These are phyloP conservation scores for Lentinula lateritia DNA, from an alignment of 768 basidiomycete genomes.

Conservation along the genomic window DNA sequence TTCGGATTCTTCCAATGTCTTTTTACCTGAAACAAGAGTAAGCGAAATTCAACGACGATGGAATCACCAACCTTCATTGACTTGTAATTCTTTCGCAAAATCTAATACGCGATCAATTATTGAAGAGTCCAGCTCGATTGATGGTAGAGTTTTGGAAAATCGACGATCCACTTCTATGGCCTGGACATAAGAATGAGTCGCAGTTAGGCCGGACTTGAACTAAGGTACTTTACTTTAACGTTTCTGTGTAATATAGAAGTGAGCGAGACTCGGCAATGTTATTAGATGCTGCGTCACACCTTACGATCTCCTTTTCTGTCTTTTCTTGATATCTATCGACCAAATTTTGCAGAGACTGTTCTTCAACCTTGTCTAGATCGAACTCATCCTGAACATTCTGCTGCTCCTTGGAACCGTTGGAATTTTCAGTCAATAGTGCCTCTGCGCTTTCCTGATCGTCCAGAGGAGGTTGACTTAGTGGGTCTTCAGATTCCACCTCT, in stretches of 20 bases:
- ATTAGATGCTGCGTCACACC: constrained; percentile 6
- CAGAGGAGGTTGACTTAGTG: constrained; percentile 9
- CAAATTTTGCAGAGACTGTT: constrained; percentile 59
- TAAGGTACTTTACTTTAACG: constrained; percentile 50
- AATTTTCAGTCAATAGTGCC: constrained; percentile 3
- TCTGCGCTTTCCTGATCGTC: constrained; percentile 17
- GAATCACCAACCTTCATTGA: constrained; percentile 17
- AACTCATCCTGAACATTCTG: constrained; percentile 20
- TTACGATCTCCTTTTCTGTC: constrained; percentile 77
- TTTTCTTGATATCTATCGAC: constrained; percentile 85
- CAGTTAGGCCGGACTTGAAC: background rate
- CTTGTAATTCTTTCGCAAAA: constrained; percentile 34
- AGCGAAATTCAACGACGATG: background rate
- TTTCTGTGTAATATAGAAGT: constrained; percentile 24
- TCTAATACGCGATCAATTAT: constrained; percentile 57
- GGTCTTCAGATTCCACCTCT: constrained; percentile 20
- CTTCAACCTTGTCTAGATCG: constrained; percentile 37
- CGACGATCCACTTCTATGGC: constrained; percentile 79
- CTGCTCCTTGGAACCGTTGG: background rate
- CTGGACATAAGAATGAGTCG: constrained; percentile 29
- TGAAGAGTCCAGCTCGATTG: constrained; percentile 54
- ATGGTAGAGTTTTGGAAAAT: constrained; percentile 55
- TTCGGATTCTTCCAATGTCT: constrained; percentile 46
- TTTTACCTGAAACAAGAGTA: constrained; percentile 23
- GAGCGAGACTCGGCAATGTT: background rate